These are phyloP conservation scores for Phialocephala sp. DNA, from an alignment of 2,329 filamentous ascomycete genomes.

Conservation along the genomic window DNA sequence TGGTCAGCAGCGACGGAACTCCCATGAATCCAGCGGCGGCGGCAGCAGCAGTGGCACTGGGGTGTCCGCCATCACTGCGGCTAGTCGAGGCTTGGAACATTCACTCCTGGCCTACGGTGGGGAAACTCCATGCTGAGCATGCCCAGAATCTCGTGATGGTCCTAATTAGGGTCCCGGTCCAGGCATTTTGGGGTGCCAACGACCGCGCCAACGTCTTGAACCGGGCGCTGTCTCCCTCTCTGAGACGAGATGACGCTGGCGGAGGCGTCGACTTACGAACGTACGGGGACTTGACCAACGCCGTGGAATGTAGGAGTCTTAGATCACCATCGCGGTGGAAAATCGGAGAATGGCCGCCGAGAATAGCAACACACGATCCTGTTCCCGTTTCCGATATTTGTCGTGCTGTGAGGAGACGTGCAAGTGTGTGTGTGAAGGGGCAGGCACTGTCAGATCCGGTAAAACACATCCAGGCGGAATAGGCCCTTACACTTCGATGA, in stretches of 20 bases:
- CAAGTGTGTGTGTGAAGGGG: constrained; percentile 9
- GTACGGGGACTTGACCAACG: constrained; percentile 2
- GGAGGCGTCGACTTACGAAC: constrained; percentile 8
- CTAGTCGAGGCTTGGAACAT: constrained; percentile 23
- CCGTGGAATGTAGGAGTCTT: constrained; percentile 8
- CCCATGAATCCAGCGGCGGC: background rate
- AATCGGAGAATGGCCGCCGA: background rate
- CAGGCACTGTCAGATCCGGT: constrained; percentile 13
- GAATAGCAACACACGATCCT: constrained; percentile 12
- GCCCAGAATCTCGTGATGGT: constrained; percentile 2
- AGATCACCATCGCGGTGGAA: background rate
- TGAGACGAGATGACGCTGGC: constrained; percentile 5
- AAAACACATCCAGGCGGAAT: constrained; percentile 9
- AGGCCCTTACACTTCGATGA: constrained; percentile 3
- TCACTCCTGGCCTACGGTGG: constrained; percentile 20
- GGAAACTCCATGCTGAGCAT: constrained; percentile 14
- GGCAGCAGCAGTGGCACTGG: background rate
- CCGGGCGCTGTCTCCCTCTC: background rate
- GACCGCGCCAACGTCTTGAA: constrained; percentile 3
- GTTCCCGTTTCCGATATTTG: constrained; percentile 15
- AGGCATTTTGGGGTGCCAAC: constrained; percentile 2
- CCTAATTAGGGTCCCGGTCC: constrained; percentile 1
- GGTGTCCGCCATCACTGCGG: background rate
- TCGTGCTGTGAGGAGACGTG: constrained; percentile 5
- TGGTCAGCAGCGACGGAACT: background rate